Evolutionary conservation across 139 green algal genomes (phyloP), one percentile per base, ranked within the genome.

Genomic region (Ulvella scutata): DNA sequence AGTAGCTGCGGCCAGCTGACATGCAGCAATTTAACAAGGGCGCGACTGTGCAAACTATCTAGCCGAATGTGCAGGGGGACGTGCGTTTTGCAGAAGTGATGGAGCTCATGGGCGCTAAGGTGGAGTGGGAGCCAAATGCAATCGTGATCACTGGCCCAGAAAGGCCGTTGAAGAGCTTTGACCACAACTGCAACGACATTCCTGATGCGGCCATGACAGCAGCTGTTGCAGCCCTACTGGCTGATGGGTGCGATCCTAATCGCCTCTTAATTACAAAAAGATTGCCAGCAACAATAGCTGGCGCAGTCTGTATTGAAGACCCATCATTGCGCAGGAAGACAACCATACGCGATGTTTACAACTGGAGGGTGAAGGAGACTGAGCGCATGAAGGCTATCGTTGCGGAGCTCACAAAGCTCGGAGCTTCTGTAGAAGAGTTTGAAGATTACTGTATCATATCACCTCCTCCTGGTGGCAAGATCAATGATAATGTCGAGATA

Each of bases 291-390:
- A n/a, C n/a, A n/a, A n/a, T n/a, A n/a, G 40, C 17, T 59, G 13
- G 40, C 13, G 40, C 40, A 59, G 40, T 59, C 13, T 59, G 17
- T 17, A 59, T 13, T 59, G 17, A 13, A 17, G 13, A 59, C 40
- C n/a, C n/a, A n/a, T n/a, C n/a, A 4, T 73, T 60, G 9, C 31
- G 10, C 74, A 86, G 83, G 20, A 75, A 84, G 6, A 98, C 93
- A 2, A 82, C 91, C 72, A 99, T 99, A 77, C 86, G 93, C 20
- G 91, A 99, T 74, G 95, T 99, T 51, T 95, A 92, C 82, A 97
- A 91, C 84, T 98, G 95, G 95, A 83, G 95, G 6, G 93, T 99
- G 7, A 99, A 99, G 87, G 95, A 99, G 87, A 99, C 95, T 13
- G 95, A 99, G 86, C 89, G 95, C 60, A 99, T 99, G 95, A 88